Evolutionary conservation across 257 asterid genomes (phyloP), one percentile per base, ranked within the genome.

Genomic region (Ilex aquifolium): DNA sequence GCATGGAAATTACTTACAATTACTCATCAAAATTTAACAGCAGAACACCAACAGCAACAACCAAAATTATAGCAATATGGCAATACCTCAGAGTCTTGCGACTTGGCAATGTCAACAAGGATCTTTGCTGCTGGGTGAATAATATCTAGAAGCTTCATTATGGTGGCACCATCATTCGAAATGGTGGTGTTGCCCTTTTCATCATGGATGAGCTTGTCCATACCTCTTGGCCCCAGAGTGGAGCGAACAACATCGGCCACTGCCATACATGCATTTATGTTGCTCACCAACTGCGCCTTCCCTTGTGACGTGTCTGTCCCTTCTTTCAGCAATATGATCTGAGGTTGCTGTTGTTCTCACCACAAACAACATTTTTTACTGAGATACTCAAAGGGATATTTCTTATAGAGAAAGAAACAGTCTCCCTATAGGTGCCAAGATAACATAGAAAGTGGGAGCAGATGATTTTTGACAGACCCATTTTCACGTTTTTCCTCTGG

Each of bases 291-390:
- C 71, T 93, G 99, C 7, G 96, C 81, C 83, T 90, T 93, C 66
- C 99, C 97, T 81, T 93, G 99, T 53, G 99, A 93, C 3, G 97
- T 85, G 64, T 93, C 99, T 14, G 99, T 93, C 69, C 99, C 99
- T 83, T 93, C 99, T 81, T 84, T 90, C 57, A 93, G 91, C 83
- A 93, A 69, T 75, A 90, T 93, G 75, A 93, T 90, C 75, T 93
- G 99, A 27, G 99, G 99, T 90, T 93, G 99, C 99, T 93, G 90
- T 81, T 63, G 64, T 63, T 69, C 11, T 57, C 59, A 64, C 53
- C 55, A 60, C 40, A 55, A 56, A n/a, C 55, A 67, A 44, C 59
- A 64, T 31, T 44, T 6, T 17, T 7, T 29, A 6, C 30, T 31
- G 14, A 10, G 2, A 54, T 27, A 13, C 42, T 4, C 14, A 44